Conservation (phyloP, 1,284 basidiomycete species). For the Thelephora terrestris region DNA sequence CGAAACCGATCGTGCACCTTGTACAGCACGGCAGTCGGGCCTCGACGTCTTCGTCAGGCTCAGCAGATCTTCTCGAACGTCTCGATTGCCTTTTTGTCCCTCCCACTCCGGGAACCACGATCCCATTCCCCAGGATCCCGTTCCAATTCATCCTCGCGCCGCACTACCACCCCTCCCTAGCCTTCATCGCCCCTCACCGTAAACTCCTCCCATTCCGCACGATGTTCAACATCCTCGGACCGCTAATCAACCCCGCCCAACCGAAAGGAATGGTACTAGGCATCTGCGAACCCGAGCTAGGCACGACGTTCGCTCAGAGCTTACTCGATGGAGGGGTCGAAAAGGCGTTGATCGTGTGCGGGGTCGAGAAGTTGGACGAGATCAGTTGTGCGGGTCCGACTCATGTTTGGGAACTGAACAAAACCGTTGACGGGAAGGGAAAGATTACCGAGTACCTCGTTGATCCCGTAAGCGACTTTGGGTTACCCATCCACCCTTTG, state of each 20-base stretch:
- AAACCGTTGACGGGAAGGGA: slow-evolving; percentile 24
- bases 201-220: slow-evolving; percentile 90
- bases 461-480: slow-evolving; percentile 53
- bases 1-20: not conserved
- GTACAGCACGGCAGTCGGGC: slow-evolving; percentile 85
- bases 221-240: slow-evolving; percentile 94
- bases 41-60: slow-evolving; percentile 91
- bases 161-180: slow-evolving; percentile 87
- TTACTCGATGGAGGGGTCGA: slow-evolving; percentile 61
- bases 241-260: slow-evolving; percentile 85
- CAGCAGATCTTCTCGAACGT: slow-evolving; percentile 85
- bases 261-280: slow-evolving; percentile 87
- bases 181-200: slow-evolving; percentile 78
- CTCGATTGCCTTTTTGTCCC: slow-evolving; percentile 77
- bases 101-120: slow-evolving; percentile 45
- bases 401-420: slow-evolving; percentile 55
- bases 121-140: slow-evolving; percentile 50
- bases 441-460: slow-evolving; percentile 40
- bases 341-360: slow-evolving; percentile 89
- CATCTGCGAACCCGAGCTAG: slow-evolving; percentile 81
- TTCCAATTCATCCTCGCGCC: slow-evolving; percentile 94
- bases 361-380: slow-evolving; percentile 88
- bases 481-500: slow-evolving; percentile 62
- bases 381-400: slow-evolving; percentile 92
- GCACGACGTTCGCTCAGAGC: slow-evolving; percentile 74